A percentile compares a stretch with the other conserved stretches of the same genome.
Conservation (phyloP, 106 monocot species). For the Phalaenopsis equestris region DNA sequence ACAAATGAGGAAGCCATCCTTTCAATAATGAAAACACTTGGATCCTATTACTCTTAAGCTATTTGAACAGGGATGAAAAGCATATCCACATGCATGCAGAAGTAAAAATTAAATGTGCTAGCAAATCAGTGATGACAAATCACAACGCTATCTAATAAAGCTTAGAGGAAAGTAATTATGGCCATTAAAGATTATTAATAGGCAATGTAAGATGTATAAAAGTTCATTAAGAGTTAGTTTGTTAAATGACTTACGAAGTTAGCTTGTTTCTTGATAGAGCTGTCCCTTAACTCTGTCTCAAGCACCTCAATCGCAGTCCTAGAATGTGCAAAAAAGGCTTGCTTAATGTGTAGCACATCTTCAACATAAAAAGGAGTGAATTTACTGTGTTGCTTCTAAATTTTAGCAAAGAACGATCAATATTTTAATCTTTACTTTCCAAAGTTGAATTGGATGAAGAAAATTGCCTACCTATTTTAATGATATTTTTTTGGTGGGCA, state of each 20-base stretch:
- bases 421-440: background rate
- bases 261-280: conserved; percentile 17
- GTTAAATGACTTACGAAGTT: conserved; percentile 36
- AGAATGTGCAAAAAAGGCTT: conserved; percentile 13
- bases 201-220: background rate
- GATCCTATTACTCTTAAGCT: background rate
- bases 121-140: background rate
- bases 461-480: background rate
- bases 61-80: background rate
- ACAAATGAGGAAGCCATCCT: background rate
- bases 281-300: conserved; percentile 46
- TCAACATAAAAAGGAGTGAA: background rate
- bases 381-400: background rate
- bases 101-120: background rate
- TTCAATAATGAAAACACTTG: background rate
- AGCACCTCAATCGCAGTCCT: conserved; percentile 85
- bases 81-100: background rate
- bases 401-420: background rate
- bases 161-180: background rate
- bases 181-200: conserved; percentile 3
- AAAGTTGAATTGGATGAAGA: background rate
- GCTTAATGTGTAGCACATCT: background rate
- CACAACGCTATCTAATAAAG: background rate
- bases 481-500: too few relatives aligned
- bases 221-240: background rate